These are phyloP conservation scores for Knufia fluminis DNA, from an alignment of 2,329 filamentous ascomycete genomes.

Conservation along the genomic window DNA sequence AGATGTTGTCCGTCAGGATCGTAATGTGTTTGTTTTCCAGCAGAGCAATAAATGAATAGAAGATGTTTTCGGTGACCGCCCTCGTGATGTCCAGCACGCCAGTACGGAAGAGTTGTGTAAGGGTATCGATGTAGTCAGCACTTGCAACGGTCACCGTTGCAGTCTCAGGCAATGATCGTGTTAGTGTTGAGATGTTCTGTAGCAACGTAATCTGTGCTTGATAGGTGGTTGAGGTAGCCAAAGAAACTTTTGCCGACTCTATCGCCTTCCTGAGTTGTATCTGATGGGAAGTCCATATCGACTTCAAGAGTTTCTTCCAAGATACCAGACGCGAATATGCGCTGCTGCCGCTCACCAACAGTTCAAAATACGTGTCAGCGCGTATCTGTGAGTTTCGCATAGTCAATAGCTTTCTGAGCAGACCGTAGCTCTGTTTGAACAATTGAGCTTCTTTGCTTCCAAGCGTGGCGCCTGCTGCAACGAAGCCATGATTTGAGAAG, in stretches of 20 bases:
- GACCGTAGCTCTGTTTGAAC: slow-evolving; percentile 54
- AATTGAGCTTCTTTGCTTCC: slow-evolving; percentile 34
- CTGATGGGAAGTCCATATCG: slow-evolving; percentile 14
- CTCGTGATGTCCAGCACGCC: slow-evolving; percentile 49
- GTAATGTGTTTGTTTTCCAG: slow-evolving; percentile 63
- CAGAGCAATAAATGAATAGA: slow-evolving; percentile 64
- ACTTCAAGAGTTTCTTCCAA: slow-evolving; percentile 14
- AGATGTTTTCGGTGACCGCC: slow-evolving; percentile 61
- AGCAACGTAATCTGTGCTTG: slow-evolving; percentile 23
- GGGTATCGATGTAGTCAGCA: slow-evolving; percentile 75
- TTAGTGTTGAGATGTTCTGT: slow-evolving; percentile 31
- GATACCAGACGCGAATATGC: slow-evolving; percentile 12
- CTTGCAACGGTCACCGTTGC: slow-evolving; percentile 65
- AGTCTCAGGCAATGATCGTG: slow-evolving; percentile 33
- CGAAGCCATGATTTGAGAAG: not conserved
- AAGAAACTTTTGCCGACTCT: slow-evolving; percentile 11
- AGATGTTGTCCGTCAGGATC: slow-evolving; percentile 72
- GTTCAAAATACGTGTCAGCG: slow-evolving; percentile 11
- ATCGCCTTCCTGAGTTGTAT: slow-evolving; percentile 12
- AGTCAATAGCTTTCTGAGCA: slow-evolving; percentile 49
- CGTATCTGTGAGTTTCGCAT: slow-evolving; percentile 10
- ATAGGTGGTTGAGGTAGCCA: slow-evolving; percentile 12
- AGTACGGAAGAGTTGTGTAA: slow-evolving; percentile 30
- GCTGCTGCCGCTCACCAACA: slow-evolving; percentile 14
- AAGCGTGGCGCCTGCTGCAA: not conserved